Evolutionary conservation across 805 yeast genomes (phyloP).

Genomic region (Candida maris): DNA sequence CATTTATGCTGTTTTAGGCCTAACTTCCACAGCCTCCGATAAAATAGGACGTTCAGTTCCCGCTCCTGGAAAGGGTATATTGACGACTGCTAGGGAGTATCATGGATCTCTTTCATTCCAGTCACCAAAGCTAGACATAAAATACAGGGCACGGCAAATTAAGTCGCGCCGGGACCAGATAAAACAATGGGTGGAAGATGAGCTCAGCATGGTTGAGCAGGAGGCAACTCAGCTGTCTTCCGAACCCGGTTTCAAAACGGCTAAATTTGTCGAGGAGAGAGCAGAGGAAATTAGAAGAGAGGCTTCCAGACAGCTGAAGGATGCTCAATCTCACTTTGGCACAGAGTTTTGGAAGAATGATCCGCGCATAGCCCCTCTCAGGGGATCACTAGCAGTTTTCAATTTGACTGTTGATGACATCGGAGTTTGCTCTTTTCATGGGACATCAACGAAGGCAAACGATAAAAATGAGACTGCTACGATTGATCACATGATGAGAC

Average conservation of each 20-base stretch:
- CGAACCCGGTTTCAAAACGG: conserved; percentile 49
- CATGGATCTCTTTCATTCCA: conserved; percentile 76
- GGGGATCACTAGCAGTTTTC: conserved; percentile 95
- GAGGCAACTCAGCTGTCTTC: conserved; percentile 59
- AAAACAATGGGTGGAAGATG: conserved; percentile 80
- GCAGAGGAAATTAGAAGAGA: conserved; percentile 83
- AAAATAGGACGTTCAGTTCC: conserved; percentile 99
- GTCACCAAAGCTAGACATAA: conserved; percentile 78
- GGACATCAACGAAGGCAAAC: conserved; percentile 97
- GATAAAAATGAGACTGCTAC: conserved; percentile 97
- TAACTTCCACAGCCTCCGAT: conserved; percentile 96
- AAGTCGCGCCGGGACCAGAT: conserved; percentile 74
- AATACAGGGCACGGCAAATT: conserved; percentile 91
- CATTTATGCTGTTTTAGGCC: conserved; percentile 89
- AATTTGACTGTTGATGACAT: conserved; percentile 92
- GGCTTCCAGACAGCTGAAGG: conserved; percentile 77
- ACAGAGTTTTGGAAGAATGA: conserved; percentile 88
- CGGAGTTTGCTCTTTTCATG: conserved; percentile 97
- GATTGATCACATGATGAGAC: conserved; percentile 87
- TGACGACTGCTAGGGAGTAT: conserved; percentile 95
- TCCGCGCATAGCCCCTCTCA: conserved; percentile 91
- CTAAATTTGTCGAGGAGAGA: conserved; percentile 68
- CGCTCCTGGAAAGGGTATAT: conserved; percentile 99
- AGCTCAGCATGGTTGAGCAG: conserved; percentile 62
- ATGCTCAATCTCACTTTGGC: conserved; percentile 93